Evolutionary conservation across 768 basidiomycete species (phyloP).

Genomic region (Cubamyces lactineus): DNA sequence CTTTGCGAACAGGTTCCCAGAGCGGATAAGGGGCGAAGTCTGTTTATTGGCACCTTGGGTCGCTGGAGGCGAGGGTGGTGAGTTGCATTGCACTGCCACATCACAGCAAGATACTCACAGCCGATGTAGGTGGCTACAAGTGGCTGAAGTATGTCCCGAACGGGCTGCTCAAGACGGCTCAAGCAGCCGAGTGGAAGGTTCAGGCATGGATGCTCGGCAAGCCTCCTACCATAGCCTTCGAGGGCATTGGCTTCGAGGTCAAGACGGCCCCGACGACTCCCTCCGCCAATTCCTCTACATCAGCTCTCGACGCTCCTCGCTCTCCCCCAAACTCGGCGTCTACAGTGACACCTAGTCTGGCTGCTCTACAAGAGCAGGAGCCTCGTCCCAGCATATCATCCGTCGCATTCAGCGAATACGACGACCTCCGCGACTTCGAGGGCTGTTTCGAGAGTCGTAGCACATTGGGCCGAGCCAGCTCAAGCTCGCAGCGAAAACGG

Average conservation of each 20-base stretch:
- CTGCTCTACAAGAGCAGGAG: constrained; percentile 40
- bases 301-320: constrained; percentile 12
- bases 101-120: constrained; percentile 11
- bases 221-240: constrained; percentile 80
- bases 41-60: constrained; percentile 97
- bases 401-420: constrained; percentile 81
- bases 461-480: constrained; percentile 57
- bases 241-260: constrained; percentile 84
- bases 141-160: constrained; percentile 98
- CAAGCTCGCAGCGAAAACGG: constrained; percentile 32
- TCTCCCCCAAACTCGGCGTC: constrained; percentile 20
- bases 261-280: constrained; percentile 21
- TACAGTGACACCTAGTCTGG: constrained; percentile 23
- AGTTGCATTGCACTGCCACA: constrained; percentile 34
- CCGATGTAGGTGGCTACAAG: constrained; percentile 73
- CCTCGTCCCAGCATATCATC: constrained; percentile 75
- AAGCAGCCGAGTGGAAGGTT: constrained; percentile 96
- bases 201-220: constrained; percentile 98
- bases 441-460: constrained; percentile 84
- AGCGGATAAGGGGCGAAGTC: constrained; percentile 80
- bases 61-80: constrained; percentile 85
- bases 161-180: constrained; percentile 89
- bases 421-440: constrained; percentile 85
- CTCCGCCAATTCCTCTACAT: constrained; percentile 17
- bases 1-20: constrained; percentile 73